A percentile compares a stretch with the other conserved stretches of the same genome.
Evolutionary conservation across 345 rosid genomes (phyloP).

Genomic region (Lepidium aucheri): DNA sequence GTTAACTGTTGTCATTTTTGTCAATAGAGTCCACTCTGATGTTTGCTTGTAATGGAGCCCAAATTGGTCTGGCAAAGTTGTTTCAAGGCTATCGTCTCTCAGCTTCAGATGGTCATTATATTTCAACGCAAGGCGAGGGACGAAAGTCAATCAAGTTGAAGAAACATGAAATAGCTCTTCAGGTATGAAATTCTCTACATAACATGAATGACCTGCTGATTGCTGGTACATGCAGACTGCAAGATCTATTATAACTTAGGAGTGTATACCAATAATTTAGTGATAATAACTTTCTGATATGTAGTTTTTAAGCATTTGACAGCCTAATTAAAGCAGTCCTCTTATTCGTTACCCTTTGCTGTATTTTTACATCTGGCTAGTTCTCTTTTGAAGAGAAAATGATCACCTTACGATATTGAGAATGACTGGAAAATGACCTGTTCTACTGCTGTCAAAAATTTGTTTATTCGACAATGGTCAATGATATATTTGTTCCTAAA

Average conservation of each 20-base stretch:
- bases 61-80: constrained; percentile 81
- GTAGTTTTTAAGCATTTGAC: background rate
- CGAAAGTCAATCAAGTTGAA: constrained; percentile 79
- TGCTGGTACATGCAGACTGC: background rate
- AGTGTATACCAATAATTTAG: background rate
- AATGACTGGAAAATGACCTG: background rate
- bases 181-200: constrained; percentile 42
- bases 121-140: constrained; percentile 78
- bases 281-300: background rate
- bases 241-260: background rate
- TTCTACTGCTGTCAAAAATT: background rate
- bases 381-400: background rate
- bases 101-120: constrained; percentile 71
- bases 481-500: constrained; percentile 1
- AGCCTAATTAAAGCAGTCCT: background rate
- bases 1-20: constrained; percentile 27
- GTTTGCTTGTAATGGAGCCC: constrained; percentile 79
- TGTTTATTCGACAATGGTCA: background rate
- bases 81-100: constrained; percentile 71
- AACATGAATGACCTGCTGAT: constrained; percentile 4
- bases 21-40: constrained; percentile 83
- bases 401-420: background rate
- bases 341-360: background rate
- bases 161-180: constrained; percentile 73
- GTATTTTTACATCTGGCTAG: background rate